phyloP scores from a whole-genome alignment of 176 grass and related monocot species.

The Pontederia paniculata region DNA sequence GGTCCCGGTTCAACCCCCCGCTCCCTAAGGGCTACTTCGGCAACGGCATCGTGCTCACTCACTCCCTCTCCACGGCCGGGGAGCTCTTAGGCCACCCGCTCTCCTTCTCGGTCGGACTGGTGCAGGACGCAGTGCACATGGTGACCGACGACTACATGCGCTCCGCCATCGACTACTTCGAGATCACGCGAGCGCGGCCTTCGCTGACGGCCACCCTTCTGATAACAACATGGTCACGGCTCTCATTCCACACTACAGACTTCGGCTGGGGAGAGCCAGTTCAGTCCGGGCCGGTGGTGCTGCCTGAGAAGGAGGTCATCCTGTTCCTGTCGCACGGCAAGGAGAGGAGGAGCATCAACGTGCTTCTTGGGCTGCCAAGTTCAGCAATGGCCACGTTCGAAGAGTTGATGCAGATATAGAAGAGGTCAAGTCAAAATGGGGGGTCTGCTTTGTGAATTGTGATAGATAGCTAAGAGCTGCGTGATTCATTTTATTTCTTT shows the following conservation, averaged over 20 bases:
- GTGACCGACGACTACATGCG: constrained; percentile 88
- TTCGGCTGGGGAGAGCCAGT: constrained; percentile 77
- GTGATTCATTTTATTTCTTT: too few relatives aligned
- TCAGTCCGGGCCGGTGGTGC: constrained; percentile 67
- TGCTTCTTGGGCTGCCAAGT: constrained; percentile 71
- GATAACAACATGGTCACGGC: constrained; percentile 80
- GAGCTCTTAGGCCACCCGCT: constrained; percentile 42
- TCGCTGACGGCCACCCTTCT: constrained; percentile 76
- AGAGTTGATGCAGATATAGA: constrained; percentile 48
- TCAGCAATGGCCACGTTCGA: constrained; percentile 77
- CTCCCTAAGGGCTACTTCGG: constrained; percentile 68
- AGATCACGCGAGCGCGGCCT: constrained; percentile 59
- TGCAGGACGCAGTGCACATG: constrained; percentile 51
- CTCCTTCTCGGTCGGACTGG: constrained; percentile 39
- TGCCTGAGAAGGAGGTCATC: constrained; percentile 88
- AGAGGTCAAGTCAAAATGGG: neutral
- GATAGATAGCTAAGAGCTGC: too few relatives aligned
- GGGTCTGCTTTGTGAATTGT: neutral
- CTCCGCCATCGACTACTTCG: constrained; percentile 88
- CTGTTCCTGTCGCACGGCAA: constrained; percentile 79
- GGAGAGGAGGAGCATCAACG: constrained; percentile 78
- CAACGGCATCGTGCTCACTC: constrained; percentile 75
- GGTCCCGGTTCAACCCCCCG: constrained; percentile 41
- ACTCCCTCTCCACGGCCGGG: constrained; percentile 36
- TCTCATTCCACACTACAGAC: constrained; percentile 70